Conservation (phyloP, 1,284 basidiomycete genomes). For the Coriolopsis trogii region DNA sequence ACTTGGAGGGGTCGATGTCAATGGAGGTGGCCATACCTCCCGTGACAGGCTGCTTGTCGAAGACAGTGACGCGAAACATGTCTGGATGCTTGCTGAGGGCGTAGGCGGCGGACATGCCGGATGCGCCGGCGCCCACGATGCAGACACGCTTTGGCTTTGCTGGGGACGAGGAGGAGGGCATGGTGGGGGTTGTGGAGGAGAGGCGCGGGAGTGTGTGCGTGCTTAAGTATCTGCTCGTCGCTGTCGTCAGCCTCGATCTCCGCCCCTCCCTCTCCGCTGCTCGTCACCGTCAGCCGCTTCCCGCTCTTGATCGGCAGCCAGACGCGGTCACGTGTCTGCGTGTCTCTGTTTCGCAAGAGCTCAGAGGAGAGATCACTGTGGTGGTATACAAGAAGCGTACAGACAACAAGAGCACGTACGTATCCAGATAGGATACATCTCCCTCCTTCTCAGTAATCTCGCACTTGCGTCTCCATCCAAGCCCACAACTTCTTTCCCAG, state of each 20-base stretch:
- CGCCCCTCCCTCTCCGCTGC: constrained; percentile 4
- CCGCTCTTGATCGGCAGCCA: neutral
- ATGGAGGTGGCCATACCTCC: constrained; percentile 67
- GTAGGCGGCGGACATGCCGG: constrained; percentile 61
- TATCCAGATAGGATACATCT: neutral
- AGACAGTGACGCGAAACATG: constrained; percentile 56
- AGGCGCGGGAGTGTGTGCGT: neutral
- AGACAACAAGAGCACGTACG: neutral
- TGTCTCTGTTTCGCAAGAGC: neutral
- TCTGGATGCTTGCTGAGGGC: constrained; percentile 56
- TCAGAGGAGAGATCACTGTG: neutral
- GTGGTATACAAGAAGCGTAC: neutral
- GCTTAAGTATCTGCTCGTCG: neutral
- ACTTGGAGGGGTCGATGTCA: constrained; percentile 49
- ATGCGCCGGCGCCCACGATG: constrained; percentile 54
- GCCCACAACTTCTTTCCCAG: constrained; percentile 40
- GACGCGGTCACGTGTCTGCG: constrained; percentile 22
- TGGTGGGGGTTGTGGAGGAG: constrained; percentile 1
- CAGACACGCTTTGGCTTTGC: constrained; percentile 41
- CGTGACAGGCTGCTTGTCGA: constrained; percentile 52
- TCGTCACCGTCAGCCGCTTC: neutral
- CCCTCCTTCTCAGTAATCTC: neutral
- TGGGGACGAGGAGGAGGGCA: constrained; percentile 2
- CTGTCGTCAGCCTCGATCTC: constrained; percentile 1
- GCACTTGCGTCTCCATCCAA: constrained; percentile 37